phyloP scores from a whole-genome alignment of 441 rosid species.

The Pelargonium exstipulatum region DNA sequence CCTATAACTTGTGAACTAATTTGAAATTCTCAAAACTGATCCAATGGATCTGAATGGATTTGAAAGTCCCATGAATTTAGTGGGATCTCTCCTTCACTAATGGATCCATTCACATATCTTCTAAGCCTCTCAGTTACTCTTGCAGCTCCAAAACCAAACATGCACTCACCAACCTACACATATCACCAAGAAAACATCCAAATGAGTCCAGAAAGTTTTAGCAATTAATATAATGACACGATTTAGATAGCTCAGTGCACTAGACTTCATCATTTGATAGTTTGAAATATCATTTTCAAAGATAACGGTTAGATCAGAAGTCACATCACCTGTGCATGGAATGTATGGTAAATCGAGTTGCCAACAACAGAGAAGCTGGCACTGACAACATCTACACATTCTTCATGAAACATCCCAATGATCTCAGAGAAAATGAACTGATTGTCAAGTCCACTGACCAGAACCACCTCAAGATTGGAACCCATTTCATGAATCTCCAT shows the following conservation, averaged over 20 bases:
- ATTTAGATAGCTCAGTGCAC: too few species aligned
- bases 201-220: background rate
- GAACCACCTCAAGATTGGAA: constrained; percentile 13
- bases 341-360: background rate
- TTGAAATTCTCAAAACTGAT: background rate
- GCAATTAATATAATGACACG: too few species aligned
- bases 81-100: background rate
- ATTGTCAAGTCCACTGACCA: background rate
- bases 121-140: background rate
- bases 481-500: constrained; percentile 2
- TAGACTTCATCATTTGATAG: too few species aligned
- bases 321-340: constrained; percentile 16
- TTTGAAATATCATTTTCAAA: background rate
- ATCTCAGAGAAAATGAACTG: constrained; percentile 11
- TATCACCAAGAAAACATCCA: background rate
- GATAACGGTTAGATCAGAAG: background rate
- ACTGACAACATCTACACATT: constrained; percentile 17
- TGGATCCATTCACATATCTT: constrained; percentile 1
- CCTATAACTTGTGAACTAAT: background rate
- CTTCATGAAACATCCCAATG: constrained; percentile 17
- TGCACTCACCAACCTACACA: constrained; percentile 5
- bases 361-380: constrained; percentile 18
- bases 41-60: background rate
- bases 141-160: constrained; percentile 1
- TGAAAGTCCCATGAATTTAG: constrained; percentile 2